Conservation (phyloP, 2,329 filamentous ascomycete species). For the Fusarium sp. region DNA sequence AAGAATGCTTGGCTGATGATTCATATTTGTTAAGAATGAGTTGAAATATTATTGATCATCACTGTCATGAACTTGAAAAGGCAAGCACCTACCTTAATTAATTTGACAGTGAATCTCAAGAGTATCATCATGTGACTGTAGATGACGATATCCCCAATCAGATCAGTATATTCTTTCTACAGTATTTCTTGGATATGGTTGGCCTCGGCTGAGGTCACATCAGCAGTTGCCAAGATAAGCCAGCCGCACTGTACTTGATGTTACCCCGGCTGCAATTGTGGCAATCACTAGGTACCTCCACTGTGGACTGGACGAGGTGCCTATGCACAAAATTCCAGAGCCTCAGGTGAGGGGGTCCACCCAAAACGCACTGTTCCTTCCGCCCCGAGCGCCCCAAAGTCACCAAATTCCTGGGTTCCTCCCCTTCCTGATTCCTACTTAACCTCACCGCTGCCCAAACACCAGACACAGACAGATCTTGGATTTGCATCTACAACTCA, state of each 20-base stretch:
- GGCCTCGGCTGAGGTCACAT: constrained; percentile 7
- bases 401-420: constrained; percentile 32
- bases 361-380: constrained; percentile 17
- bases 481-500: constrained; percentile 15
- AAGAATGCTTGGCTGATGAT: constrained; percentile 20
- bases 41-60: neutral
- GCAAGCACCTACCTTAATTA: no score
- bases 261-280: constrained; percentile 25
- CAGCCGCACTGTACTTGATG: constrained; percentile 22
- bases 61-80: neutral
- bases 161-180: neutral
- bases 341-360: constrained; percentile 41
- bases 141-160: constrained; percentile 18
- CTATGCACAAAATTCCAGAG: constrained; percentile 35
- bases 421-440: constrained; percentile 22
- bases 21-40: constrained; percentile 4
- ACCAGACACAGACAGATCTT: neutral
- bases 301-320: constrained; percentile 1
- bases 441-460: constrained; percentile 39
- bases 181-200: neutral
- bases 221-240: constrained; percentile 21
- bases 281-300: constrained; percentile 24
- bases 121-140: neutral
- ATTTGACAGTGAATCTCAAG: neutral
- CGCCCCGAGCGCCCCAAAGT: constrained; percentile 31